A percentile compares a stretch with the other conserved stretches of the same genome.
These are phyloP conservation scores for Hippophae rhamnoides DNA, from an alignment of 306 rosid genomes.

Conservation along the genomic window DNA sequence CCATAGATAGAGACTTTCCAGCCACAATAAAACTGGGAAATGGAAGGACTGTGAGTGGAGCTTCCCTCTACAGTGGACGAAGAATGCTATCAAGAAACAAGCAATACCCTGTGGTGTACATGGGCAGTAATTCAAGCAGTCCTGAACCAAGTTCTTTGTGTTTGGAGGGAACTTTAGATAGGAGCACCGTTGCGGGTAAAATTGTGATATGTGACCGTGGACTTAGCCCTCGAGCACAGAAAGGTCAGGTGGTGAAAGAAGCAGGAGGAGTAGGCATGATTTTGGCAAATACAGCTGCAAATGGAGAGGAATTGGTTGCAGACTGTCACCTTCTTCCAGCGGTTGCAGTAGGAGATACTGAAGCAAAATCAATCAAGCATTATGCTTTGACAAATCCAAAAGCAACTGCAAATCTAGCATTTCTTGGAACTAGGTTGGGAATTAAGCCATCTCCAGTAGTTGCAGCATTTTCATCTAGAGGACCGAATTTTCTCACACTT, in stretches of 20 bases:
- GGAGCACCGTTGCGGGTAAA: conserved; percentile 43
- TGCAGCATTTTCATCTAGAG: conserved; percentile 94
- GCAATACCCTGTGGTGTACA: conserved; percentile 55
- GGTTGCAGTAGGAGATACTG: conserved; percentile 70
- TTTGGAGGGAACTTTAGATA: conserved; percentile 71
- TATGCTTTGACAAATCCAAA: conserved; percentile 42
- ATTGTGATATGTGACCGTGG: conserved; percentile 93
- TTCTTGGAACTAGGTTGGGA: conserved; percentile 63
- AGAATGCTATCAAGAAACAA: conserved; percentile 21
- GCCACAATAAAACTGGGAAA: conserved; percentile 57
- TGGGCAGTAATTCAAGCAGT: conserved; percentile 48
- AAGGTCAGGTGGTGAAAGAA: conserved; percentile 78
- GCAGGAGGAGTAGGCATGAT: conserved; percentile 95
- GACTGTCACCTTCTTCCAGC: conserved; percentile 85
- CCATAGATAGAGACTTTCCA: conserved; percentile 92
- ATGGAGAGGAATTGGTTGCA: conserved; percentile 87
- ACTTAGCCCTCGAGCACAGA: conserved; percentile 79
- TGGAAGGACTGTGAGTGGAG: conserved; percentile 40
- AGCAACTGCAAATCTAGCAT: conserved; percentile 49
- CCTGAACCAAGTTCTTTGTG: conserved; percentile 61
- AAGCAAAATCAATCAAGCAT: conserved; percentile 51
- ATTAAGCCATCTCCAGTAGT: conserved; percentile 84
- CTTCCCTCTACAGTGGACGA: conserved; percentile 54
- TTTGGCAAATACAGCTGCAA: conserved; percentile 61
- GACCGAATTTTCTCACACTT: conserved; percentile 67